Evolutionary conservation across 2,329 filamentous ascomycete genomes (phyloP).

Genomic region (Ascochyta pisi): DNA sequence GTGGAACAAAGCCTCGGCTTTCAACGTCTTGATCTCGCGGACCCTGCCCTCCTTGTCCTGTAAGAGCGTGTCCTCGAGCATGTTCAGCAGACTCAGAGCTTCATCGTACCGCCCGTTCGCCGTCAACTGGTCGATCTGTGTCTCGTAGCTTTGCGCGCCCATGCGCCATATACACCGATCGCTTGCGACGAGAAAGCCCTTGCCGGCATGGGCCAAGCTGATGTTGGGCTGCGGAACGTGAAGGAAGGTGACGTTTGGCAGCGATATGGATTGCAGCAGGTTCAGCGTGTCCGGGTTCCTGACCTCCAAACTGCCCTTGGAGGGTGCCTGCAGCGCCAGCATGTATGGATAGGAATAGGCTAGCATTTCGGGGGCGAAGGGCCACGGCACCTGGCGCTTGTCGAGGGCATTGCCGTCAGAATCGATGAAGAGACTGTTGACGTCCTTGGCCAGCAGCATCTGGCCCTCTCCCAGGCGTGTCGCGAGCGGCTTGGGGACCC

Average conservation of each 20-base stretch:
- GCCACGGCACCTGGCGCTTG: slow-evolving; percentile 91
- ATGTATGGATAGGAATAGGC: slow-evolving; percentile 98
- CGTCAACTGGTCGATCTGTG: slow-evolving; percentile 83
- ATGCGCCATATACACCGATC: slow-evolving; percentile 95
- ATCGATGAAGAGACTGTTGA: slow-evolving; percentile 92
- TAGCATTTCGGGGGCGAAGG: slow-evolving; percentile 82
- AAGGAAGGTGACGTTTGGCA: slow-evolving; percentile 82
- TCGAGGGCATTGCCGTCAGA: slow-evolving; percentile 81
- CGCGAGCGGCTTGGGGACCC: slow-evolving; percentile 88
- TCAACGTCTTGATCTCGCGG: slow-evolving; percentile 87
- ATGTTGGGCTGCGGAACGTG: slow-evolving; percentile 93
- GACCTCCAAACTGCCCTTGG: slow-evolving; percentile 86
- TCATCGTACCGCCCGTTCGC: slow-evolving; percentile 80
- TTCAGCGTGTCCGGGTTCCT: slow-evolving; percentile 91
- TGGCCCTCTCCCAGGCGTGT: slow-evolving; percentile 82
- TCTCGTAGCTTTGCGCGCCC: slow-evolving; percentile 89
- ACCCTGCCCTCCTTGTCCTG: slow-evolving; percentile 81
- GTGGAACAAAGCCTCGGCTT: slow-evolving; percentile 84
- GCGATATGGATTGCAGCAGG: slow-evolving; percentile 82
- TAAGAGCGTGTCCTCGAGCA: slow-evolving; percentile 91
- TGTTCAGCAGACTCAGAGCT: slow-evolving; percentile 83
- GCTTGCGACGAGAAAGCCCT: slow-evolving; percentile 92
- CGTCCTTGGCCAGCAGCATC: slow-evolving; percentile 94
- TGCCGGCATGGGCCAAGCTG: slow-evolving; percentile 93
- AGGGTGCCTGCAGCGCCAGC: slow-evolving; percentile 80